Evolutionary conservation across 2,329 filamentous ascomycete genomes (phyloP), one percentile per base, ranked within the genome.

Genomic region (Capronia americana): DNA sequence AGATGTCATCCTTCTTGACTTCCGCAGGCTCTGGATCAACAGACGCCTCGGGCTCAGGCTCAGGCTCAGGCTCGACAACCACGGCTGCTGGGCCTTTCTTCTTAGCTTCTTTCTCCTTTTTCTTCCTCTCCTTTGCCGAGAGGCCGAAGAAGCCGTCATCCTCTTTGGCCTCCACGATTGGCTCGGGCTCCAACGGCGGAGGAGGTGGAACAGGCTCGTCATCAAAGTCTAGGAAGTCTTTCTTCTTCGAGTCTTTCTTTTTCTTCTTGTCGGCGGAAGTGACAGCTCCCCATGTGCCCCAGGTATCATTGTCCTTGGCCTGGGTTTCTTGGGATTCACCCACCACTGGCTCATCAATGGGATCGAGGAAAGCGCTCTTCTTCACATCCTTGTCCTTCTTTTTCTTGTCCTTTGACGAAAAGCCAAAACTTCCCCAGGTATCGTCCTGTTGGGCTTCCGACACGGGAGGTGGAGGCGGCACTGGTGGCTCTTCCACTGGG

Each of bases 231-330:
- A 55, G 28, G 28, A 55, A 55, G 53, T 28, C 26, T 30, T 34
- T 55, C 53, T 55, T 55, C 28, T 55, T 55, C 12, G 53, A 30
- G 28, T 55, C 53, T 24, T 55, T 55, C 44, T 80, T 79, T 70
- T 82, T 82, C 73, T 81, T 80, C 60, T 79, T 82, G 71, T 82
- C 81, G 70, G 80, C 81, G 70, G 82, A 81, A 63, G 78, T 75
- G 64, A 78, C 78, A 68, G 74, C 76, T 64, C 78, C 77, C 77
- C 80, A 83, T 68, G 63, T 63, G 54, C 72, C 73, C 79, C 81
- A 79, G 83, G 77, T 77, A 71, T 83, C 78, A 71, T 83, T 78
- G 73, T 80, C 76, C 73, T 83, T 78, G 74, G 75, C 75, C 70
- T 77, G 79, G 73, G 81, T n/a, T 20, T 28, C 28, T 32, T 30